Conservation (phyloP, 495 filamentous ascomycete genomes). For the Rhypophila decipiens region DNA sequence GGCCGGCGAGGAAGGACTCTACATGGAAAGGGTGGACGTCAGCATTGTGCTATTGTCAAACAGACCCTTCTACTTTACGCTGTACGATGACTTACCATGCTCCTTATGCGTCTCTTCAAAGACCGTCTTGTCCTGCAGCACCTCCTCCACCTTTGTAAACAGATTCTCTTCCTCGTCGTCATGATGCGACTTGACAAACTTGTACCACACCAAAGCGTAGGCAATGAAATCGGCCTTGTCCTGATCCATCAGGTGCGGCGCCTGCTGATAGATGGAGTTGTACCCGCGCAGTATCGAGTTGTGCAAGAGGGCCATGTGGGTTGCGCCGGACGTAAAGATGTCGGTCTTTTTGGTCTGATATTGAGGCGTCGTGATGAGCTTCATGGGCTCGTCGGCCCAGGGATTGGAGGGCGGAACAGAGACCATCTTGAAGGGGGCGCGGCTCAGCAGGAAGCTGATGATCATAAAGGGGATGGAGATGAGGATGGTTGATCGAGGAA, state of each 20-base stretch:
- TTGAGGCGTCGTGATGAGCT: constrained; percentile 42
- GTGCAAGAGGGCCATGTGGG: constrained; percentile 53
- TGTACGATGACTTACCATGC: constrained; percentile 30
- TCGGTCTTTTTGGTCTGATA: constrained; percentile 42
- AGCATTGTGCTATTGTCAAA: no score
- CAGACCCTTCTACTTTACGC: not conserved
- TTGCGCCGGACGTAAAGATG: constrained; percentile 46
- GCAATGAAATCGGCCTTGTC: constrained; percentile 46
- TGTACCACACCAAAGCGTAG: constrained; percentile 44
- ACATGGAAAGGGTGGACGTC: no score
- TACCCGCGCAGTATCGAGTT: constrained; percentile 54
- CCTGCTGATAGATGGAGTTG: constrained; percentile 54
- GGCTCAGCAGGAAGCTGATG: constrained; percentile 32
- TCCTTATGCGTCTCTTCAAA: constrained; percentile 44
- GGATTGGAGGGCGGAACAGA: constrained; percentile 27
- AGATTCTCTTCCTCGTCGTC: constrained; percentile 47
- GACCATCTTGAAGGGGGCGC: constrained; percentile 39
- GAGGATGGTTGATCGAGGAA: constrained; percentile 8
- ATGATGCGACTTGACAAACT: constrained; percentile 49
- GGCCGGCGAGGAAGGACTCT: constrained; percentile 46
- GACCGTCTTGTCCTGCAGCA: constrained; percentile 37
- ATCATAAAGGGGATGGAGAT: constrained; percentile 23
- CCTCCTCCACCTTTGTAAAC: constrained; percentile 46
- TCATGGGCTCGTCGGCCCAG: constrained; percentile 46
- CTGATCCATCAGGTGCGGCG: constrained; percentile 30